These are phyloP conservation scores for Leccinum angustisporum DNA, from an alignment of 1,284 basidiomycete genomes.

Conservation along the genomic window DNA sequence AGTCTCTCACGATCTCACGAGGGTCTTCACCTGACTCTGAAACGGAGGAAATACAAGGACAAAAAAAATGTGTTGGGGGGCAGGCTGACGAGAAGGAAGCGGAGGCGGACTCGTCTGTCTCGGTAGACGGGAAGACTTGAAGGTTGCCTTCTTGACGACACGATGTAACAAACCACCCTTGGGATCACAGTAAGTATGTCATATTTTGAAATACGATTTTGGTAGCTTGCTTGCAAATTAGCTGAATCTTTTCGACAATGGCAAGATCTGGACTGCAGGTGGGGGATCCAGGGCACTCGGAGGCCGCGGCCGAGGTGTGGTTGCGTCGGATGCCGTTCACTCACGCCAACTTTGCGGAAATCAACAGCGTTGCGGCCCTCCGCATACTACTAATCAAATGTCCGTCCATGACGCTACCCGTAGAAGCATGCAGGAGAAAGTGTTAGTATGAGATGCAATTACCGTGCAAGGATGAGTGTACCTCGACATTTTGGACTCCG, in stretches of 20 bases:
- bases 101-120: not conserved
- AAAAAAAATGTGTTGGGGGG: not conserved
- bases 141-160: not conserved
- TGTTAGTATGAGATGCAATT: not conserved
- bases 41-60: not conserved
- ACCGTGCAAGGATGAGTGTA: not conserved
- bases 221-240: not conserved
- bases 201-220: not conserved
- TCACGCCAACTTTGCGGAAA: not conserved
- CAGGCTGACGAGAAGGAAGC: constrained; percentile 1
- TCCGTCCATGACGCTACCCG: not conserved
- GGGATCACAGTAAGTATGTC: not conserved
- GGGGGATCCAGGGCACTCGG: not conserved
- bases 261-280: not conserved
- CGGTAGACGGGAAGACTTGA: constrained; percentile 4
- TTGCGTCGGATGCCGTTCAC: not conserved
- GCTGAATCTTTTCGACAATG: not conserved
- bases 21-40: constrained; percentile 3
- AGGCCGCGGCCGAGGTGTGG: not conserved
- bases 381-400: not conserved
- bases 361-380: not conserved
- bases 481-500: not conserved
- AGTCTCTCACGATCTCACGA: constrained; percentile 25
- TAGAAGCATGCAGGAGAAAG: not conserved
- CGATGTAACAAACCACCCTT: not conserved